Percentiles rank a stretch among this genome's conserved stretches.
These are phyloP conservation scores for Ilex asprella DNA, from an alignment of 257 asterid genomes.

Conservation along the genomic window DNA sequence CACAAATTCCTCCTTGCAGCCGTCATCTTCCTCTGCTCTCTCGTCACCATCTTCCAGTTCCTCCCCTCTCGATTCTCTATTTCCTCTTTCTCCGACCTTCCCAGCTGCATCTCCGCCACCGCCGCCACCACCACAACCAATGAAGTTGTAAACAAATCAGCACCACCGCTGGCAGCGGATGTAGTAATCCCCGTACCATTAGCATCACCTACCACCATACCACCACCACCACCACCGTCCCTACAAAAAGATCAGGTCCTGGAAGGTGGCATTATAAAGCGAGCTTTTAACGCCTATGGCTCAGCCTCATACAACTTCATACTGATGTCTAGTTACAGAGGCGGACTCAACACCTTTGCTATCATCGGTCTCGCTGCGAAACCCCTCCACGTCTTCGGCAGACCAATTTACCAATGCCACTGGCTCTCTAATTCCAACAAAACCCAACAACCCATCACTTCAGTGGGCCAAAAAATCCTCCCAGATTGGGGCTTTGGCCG, in stretches of 20 bases:
- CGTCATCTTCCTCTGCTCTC: conserved; percentile 48
- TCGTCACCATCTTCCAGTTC: conserved; percentile 57
- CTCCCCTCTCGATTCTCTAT: conserved; percentile 45
- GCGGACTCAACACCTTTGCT: conserved; percentile 42
- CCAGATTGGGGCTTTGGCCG: conserved; percentile 92
- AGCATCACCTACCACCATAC: not conserved
- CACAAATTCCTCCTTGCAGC: conserved; percentile 54
- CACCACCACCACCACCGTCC: not conserved
- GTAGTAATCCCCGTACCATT: not conserved
- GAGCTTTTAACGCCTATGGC: conserved; percentile 40
- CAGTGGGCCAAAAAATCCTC: conserved; percentile 31
- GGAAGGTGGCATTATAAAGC: conserved; percentile 26
- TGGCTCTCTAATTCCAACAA: conserved; percentile 22
- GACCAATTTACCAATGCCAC: conserved; percentile 34
- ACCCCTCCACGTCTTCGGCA: conserved; percentile 39
- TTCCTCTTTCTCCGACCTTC: conserved; percentile 41
- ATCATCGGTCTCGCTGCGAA: conserved; percentile 41
- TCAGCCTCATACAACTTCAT: conserved; percentile 41
- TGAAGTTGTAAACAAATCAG: too few relatives aligned
- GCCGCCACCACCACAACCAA: not conserved
- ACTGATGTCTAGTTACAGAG: conserved; percentile 50
- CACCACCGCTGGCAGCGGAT: too few relatives aligned
- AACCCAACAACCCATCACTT: conserved; percentile 5
- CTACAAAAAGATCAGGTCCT: conserved; percentile 5
- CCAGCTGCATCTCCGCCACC: conserved; percentile 32